Base-by-base conservation (phyloP, 2,329 filamentous ascomycete genomes). In the Zelopaecilomyces penicillatus region DNA sequence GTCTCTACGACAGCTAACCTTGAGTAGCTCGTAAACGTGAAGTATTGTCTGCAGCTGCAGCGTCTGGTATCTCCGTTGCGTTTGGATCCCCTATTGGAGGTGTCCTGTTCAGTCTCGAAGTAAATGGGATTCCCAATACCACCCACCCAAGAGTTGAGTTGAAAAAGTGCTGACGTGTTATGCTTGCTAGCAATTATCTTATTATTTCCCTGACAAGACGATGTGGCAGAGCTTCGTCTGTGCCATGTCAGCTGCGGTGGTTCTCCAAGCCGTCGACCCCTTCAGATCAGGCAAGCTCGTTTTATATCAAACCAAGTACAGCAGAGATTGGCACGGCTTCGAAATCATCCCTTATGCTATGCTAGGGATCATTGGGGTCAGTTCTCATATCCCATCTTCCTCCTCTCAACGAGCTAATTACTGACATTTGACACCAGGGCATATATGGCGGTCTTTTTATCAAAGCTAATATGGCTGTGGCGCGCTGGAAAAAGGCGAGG, bases 181-280 rank as follows among this genome's bases (percentile, higher is more conserved):
- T 37, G 7, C 5, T 30, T 4, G 27, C n/a, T 47, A 86, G 78
- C 88, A 95, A 75, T 72, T 97, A 3, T 95, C 89, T 1, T 97
- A 96, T 63, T 97, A 96, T 65, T 97, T 97, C 55, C 91, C 93
- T 0, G 91, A 97, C 66, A 97, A 97, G 66, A 97, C 93, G 7
- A 97, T 98, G 93, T 98, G 93, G 93, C 93, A 96, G 63, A 95
- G 89, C 57, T 98, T 98, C 59, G 93, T 98, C 35, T 97, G 93
- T 57, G 93, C 93, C 61, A 97, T 97, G 90, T 87, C 95, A n/a
- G 93, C 90, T 11, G 91, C 93, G 12, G 87, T 97, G 33, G 88
- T 89, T 10, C 73, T 98, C 4, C 91, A 97, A 64, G 87, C 87
- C 5, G 78, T 95, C 50, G 93, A 98, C 61, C 93, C 93, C 4